Evolutionary conservation across 2,329 filamentous ascomycete genomes (phyloP), one percentile per base, ranked within the genome.

Genomic region (Lomentospora prolificans): DNA sequence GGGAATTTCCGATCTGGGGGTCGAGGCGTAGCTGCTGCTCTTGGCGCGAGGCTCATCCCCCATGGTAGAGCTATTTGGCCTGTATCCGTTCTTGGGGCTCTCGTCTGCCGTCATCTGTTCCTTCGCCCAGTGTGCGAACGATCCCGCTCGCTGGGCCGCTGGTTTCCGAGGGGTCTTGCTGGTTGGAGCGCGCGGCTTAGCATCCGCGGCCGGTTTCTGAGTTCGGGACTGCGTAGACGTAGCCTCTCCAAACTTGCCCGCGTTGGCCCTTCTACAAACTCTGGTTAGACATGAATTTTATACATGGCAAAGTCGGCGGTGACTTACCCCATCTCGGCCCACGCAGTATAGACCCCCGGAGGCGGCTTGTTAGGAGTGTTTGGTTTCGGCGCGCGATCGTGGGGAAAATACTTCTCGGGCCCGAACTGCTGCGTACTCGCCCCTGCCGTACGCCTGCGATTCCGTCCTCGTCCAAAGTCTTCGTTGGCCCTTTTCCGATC

Each of bases 1-100:
- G 22, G 44, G 44, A 9, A 48, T 48, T 25, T 48, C 22, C 24
- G 50, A 48, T 41, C 53, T 55, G 12, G 52, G 60, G 53, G 64
- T 72, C 1, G 73, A 74, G 46, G 70, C 76, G 62, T 82, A 80
- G 61, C 78, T 79, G 58, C 69, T 75, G 61, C 67, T 76, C 8
- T 69, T 69, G 0, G 78, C 77, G 0, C 76, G 70, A 3, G 78
- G 76, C 58, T 82, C 80, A 51, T 82, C 80, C 2, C 74, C 77
- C 27, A 67, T 60, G 57, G 67, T 67, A 1, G 76, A 71, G 9
- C 79, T 78, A 33, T 68, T 70, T 50, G 78, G 77, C 48, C 74
- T 70, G 58, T 76, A 81, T 12, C 78, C 78, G 3, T 72, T 61
- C 60, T 73, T 75, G 59, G 73, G 55, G 19, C 52, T 51, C 7